Evolutionary conservation across 2,329 filamentous ascomycete genomes (phyloP).

Genomic region (Nigrograna mackinnonii): DNA sequence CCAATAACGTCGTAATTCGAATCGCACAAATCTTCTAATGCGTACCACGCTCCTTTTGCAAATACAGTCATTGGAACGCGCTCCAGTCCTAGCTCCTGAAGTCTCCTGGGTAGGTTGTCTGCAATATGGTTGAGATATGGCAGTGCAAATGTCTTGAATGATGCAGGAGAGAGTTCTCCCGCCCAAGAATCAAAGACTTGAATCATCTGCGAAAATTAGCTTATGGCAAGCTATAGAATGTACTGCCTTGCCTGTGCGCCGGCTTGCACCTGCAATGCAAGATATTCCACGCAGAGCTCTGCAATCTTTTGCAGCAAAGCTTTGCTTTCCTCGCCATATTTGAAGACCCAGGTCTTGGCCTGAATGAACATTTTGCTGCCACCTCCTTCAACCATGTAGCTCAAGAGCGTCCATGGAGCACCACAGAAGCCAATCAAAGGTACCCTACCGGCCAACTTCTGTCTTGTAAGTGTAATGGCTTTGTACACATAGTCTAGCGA

Average conservation of each 20-base stretch:
- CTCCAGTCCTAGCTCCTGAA: constrained; percentile 75
- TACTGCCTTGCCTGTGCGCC: constrained; percentile 74
- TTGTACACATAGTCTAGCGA: constrained; percentile 95
- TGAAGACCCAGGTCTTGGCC: constrained; percentile 96
- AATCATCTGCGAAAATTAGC: constrained; percentile 62
- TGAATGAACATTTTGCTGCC: constrained; percentile 94
- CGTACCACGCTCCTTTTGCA: constrained; percentile 96
- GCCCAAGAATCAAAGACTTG: constrained; percentile 99
- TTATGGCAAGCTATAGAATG: not conserved
- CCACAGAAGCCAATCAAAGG: constrained; percentile 96
- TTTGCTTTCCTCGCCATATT: constrained; percentile 79
- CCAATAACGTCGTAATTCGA: constrained; percentile 93
- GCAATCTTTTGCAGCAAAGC: constrained; percentile 86
- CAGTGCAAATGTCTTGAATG: constrained; percentile 83
- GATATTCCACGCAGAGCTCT: constrained; percentile 91
- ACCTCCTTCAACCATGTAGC: constrained; percentile 99
- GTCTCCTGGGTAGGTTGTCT: constrained; percentile 72
- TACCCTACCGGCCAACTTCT: constrained; percentile 85
- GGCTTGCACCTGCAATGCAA: constrained; percentile 88
- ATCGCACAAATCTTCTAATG: constrained; percentile 82
- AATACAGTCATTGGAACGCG: constrained; percentile 96
- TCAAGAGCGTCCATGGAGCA: constrained; percentile 93
- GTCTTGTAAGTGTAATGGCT: constrained; percentile 86
- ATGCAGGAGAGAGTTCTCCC: constrained; percentile 82
- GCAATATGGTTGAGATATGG: constrained; percentile 88